These are phyloP conservation scores for Lachnellula cervina DNA, from an alignment of 2,329 filamentous ascomycete species.

Conservation along the genomic window DNA sequence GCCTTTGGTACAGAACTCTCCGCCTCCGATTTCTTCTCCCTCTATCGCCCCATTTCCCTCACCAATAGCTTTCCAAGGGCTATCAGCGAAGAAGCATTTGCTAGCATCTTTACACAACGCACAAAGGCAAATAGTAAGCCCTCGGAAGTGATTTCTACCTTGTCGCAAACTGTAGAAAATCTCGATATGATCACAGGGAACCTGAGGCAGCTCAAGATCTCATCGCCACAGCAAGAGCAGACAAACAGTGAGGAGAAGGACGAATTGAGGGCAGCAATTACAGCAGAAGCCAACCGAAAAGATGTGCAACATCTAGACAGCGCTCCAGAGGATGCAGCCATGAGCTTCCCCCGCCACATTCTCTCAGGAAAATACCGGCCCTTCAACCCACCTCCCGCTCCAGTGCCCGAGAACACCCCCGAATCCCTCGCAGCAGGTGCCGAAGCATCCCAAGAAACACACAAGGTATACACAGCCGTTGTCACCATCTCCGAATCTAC, in stretches of 20 bases:
- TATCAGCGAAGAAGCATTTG: conserved; percentile 70
- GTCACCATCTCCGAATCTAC: conserved; percentile 64
- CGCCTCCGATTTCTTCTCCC: conserved; percentile 89
- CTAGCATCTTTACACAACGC: conserved; percentile 70
- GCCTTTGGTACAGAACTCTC: conserved; percentile 61
- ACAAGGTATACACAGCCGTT: conserved; percentile 57
- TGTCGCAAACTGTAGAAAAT: conserved; percentile 55
- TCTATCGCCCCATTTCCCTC: conserved; percentile 89
- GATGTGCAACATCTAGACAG: conserved; percentile 52
- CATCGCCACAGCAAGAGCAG: conserved; percentile 20
- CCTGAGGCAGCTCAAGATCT: conserved; percentile 34
- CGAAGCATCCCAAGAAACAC: conserved; percentile 39
- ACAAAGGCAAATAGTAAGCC: conserved; percentile 45
- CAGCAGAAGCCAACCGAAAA: conserved; percentile 40
- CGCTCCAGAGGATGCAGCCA: conserved; percentile 38
- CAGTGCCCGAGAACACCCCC: conserved; percentile 51
- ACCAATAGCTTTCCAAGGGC: conserved; percentile 72
- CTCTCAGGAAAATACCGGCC: conserved; percentile 69
- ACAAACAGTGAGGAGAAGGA: conserved; percentile 23
- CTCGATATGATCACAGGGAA: conserved; percentile 54
- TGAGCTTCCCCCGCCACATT: conserved; percentile 63
- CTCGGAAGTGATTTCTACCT: conserved; percentile 61
- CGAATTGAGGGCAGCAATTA: conserved; percentile 38
- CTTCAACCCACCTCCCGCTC: conserved; percentile 80
- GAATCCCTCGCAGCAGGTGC: conserved; percentile 35